Evolutionary conservation across 2,329 filamentous ascomycete genomes (phyloP).

Genomic region (Cryphonectria nitschkei): DNA sequence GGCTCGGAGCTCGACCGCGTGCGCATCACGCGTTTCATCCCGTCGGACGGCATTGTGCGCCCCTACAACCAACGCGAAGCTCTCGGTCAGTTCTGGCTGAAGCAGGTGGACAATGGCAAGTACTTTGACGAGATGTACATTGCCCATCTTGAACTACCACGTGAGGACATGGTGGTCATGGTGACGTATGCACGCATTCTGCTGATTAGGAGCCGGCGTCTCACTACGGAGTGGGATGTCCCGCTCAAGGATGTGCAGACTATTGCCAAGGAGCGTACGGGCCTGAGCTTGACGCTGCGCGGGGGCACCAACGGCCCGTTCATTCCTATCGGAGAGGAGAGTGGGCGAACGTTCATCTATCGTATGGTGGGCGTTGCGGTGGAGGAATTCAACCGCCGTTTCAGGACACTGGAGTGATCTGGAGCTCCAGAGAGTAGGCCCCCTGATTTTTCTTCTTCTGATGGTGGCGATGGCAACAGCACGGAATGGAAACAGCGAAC

Average conservation of each 20-base stretch:
- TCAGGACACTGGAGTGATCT: conserved; percentile 47
- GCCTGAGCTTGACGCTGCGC: conserved; percentile 84
- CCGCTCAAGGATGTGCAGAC: conserved; percentile 95
- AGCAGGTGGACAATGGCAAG: conserved; percentile 95
- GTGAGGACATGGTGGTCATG: conserved; percentile 87
- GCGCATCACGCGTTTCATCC: conserved; percentile 90
- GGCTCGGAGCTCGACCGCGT: conserved; percentile 92
- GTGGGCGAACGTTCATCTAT: conserved; percentile 65
- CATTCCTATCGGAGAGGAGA: conserved; percentile 90
- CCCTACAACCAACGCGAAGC: conserved; percentile 95
- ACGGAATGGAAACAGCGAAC: not conserved
- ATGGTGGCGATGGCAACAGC: too few species aligned
- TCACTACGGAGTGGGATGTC: conserved; percentile 94
- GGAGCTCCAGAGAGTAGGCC: not conserved
- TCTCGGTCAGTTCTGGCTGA: conserved; percentile 97
- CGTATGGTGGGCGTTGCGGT: conserved; percentile 68
- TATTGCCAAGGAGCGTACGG: conserved; percentile 94
- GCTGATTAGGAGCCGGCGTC: conserved; percentile 82
- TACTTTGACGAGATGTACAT: conserved; percentile 99
- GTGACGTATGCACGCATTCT: conserved; percentile 87
- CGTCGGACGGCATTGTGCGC: conserved; percentile 88
- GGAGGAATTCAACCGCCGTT: conserved; percentile 69
- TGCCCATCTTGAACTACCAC: conserved; percentile 88
- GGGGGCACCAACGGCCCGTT: conserved; percentile 94
- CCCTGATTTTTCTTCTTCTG: not conserved